Percentiles rank a stretch among this genome's conserved stretches.
Conservation (phyloP, 768 basidiomycete species). For the Scleroderma citrinum region DNA sequence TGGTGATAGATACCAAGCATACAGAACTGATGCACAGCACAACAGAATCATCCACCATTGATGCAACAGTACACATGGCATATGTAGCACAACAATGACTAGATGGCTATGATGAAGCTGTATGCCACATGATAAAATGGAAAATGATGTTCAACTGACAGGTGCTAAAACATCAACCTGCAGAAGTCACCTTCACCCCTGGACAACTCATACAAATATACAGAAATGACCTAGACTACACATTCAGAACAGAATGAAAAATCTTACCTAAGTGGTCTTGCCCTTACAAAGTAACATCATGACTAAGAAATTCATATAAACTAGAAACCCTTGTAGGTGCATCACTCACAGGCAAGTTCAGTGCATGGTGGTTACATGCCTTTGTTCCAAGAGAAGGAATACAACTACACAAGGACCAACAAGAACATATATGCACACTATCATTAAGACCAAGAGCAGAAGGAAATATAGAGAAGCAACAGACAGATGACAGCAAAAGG, state of each 20-base stretch:
- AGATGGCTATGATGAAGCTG: constrained; percentile 21
- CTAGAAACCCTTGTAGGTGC: constrained; percentile 8
- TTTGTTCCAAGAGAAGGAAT: not conserved
- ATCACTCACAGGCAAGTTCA: too few species aligned
- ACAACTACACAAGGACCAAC: not conserved
- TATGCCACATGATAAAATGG: constrained; percentile 18
- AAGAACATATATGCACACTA: too few species aligned
- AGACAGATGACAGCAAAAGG: too few species aligned
- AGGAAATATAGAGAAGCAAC: too few species aligned
- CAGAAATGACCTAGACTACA: constrained; percentile 22
- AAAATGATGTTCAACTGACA: constrained; percentile 26
- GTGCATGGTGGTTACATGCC: not conserved
- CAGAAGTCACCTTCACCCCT: too few species aligned
- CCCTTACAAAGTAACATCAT: constrained; percentile 9
- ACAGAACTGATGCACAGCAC: too few species aligned
- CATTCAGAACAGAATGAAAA: too few species aligned
- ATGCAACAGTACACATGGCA: too few species aligned
- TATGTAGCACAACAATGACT: constrained; percentile 26
- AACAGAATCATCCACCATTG: too few species aligned
- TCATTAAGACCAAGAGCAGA: too few species aligned
- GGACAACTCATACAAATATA: constrained; percentile 31
- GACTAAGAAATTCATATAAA: constrained; percentile 18
- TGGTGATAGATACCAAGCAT: too few species aligned
- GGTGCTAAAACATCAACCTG: constrained; percentile 21
- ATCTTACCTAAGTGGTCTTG: too few species aligned